A percentile compares a stretch with the other conserved stretches of the same genome.
phyloP scores from a whole-genome alignment of 305 asterid genomes.

The Fraxinus latifolia region DNA sequence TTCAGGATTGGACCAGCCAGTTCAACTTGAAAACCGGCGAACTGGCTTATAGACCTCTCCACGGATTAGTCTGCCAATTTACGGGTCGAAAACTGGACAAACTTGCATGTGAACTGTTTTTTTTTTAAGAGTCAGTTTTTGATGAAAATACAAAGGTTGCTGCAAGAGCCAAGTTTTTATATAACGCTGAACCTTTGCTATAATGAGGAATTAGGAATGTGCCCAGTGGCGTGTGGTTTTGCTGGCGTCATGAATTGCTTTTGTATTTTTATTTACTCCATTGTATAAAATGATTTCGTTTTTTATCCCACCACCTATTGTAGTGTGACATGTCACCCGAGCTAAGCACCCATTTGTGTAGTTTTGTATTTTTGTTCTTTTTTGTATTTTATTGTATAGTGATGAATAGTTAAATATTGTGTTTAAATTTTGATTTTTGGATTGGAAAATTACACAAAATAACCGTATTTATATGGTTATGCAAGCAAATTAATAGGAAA shows the following conservation, averaged over 20 bases:
- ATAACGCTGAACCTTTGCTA: not conserved
- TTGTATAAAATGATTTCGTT: too few relatives aligned
- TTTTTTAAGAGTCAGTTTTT: not conserved
- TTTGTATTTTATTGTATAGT: not conserved
- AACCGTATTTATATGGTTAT: not conserved
- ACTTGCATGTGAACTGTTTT: not conserved
- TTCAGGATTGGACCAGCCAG: not conserved
- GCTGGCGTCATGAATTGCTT: too few relatives aligned
- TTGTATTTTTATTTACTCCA: too few relatives aligned
- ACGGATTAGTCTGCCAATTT: not conserved
- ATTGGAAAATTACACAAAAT: not conserved
- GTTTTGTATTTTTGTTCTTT: not conserved
- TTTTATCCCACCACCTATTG: too few relatives aligned
- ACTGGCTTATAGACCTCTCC: not conserved
- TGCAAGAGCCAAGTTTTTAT: not conserved
- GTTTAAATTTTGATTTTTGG: too few relatives aligned
- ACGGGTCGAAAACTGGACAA: not conserved
- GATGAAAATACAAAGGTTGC: not conserved
- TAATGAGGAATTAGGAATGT: not conserved
- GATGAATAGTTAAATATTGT: not conserved
- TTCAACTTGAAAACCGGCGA: not conserved
- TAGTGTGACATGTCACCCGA: too few relatives aligned
- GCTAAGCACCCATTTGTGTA: not conserved
- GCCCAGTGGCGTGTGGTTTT: too few relatives aligned
- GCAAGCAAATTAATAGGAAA: not conserved